phyloP scores from a whole-genome alignment of 306 rosid species.

The Sechiopsis laciniata region DNA sequence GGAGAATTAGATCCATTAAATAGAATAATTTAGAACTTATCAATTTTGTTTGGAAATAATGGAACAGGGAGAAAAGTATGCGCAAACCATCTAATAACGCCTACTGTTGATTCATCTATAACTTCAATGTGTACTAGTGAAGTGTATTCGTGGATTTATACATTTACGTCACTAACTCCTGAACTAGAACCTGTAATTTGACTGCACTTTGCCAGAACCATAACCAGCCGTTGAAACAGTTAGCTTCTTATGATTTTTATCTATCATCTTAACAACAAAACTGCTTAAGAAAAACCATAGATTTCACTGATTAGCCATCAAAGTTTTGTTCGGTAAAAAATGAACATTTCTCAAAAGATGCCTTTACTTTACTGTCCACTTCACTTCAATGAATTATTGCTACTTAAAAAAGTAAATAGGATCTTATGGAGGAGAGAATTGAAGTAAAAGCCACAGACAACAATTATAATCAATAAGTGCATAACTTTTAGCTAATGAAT shows the following conservation, averaged over 20 bases:
- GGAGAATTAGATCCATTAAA: no score
- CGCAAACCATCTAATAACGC: background rate
- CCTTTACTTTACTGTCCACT: no score
- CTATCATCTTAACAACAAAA: background rate
- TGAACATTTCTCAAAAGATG: no score
- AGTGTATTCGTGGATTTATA: background rate
- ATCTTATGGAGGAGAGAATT: no score
- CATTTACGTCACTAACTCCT: background rate
- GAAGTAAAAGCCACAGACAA: no score
- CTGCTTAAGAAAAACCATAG: no score
- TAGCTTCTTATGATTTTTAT: slow-evolving; percentile 36
- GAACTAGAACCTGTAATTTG: slow-evolving; percentile 51
- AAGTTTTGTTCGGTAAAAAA: background rate
- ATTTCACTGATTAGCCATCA: background rate
- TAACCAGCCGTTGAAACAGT: slow-evolving; percentile 43
- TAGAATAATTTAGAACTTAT: no score
- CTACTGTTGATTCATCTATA: background rate
- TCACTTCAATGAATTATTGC: no score
- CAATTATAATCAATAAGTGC: no score
- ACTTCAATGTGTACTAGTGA: background rate
- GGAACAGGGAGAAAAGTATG: background rate
- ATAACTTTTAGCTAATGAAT: no score
- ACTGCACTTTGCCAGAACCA: slow-evolving; percentile 44
- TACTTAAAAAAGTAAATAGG: no score
- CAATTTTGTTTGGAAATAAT: background rate